These are phyloP conservation scores for Paracorniculantispora psalliotae DNA, from an alignment of 2,329 filamentous ascomycete species.

Conservation along the genomic window DNA sequence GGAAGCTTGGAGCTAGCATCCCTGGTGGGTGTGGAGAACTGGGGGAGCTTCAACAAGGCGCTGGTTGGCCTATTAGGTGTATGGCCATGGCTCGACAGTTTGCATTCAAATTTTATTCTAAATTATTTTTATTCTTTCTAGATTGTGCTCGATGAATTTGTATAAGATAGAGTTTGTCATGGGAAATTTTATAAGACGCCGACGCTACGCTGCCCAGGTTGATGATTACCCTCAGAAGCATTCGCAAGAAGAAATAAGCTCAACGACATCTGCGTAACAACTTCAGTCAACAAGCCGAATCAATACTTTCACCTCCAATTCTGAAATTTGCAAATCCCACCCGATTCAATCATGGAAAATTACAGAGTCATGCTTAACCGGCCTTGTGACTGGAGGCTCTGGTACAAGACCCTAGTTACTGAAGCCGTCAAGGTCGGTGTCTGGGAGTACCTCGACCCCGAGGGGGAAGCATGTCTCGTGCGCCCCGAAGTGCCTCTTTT, in stretches of 20 bases:
- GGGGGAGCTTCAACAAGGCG: neutral
- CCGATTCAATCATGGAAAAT: neutral
- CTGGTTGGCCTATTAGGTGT: neutral
- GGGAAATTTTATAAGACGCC: too few species aligned
- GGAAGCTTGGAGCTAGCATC: constrained; percentile 3
- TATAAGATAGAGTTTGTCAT: too few species aligned
- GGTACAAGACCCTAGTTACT: neutral
- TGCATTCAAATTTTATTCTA: too few species aligned
- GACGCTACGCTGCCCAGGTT: too few species aligned
- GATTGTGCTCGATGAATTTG: too few species aligned
- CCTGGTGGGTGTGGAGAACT: constrained; percentile 3
- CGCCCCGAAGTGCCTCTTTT: neutral
- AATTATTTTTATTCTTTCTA: too few species aligned
- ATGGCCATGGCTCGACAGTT: neutral
- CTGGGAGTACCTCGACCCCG: neutral
- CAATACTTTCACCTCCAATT: neutral
- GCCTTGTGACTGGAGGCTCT: neutral
- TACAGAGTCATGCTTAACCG: neutral
- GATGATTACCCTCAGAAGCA: too few species aligned
- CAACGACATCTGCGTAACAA: too few species aligned
- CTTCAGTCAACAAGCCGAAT: too few species aligned
- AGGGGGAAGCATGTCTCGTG: neutral
- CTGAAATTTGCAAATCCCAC: neutral
- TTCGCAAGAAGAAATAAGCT: too few species aligned
- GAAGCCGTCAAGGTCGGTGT: neutral